Base-by-base conservation (phyloP, 1,284 basidiomycete genomes). In the Heliocybe sulcata region DNA sequence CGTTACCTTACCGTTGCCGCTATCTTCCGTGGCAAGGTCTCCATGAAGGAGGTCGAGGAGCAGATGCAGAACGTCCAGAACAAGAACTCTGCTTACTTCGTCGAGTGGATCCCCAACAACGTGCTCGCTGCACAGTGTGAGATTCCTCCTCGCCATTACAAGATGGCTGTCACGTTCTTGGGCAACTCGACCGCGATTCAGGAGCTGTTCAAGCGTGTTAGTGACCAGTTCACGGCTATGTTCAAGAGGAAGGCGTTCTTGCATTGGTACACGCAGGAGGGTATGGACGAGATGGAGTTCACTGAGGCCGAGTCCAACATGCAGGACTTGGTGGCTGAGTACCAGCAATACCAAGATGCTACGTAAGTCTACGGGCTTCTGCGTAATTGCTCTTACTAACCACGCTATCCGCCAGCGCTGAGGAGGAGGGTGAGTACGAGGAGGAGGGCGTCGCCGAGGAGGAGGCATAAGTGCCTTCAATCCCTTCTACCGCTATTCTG, bases 261-360 rank as follows among this genome's bases (percentile, higher is more conserved):
- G 82, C 94, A 98, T 75, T 98, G 94, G 92, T 96, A 97, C 77
- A 97, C 93, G 48, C 92, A 94, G 69, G 94, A 96, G 80, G 94
- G 95, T 73, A 97, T 97, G 95, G 94, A 97, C 74, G 95, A 98
- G 83, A 94, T 98, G 88, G 94, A 94, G 82, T 92, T 92, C 81
- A 94, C 93, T 60, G 94, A 97, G 74, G 93, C 93, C 56, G 93
- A 97, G 76, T 93, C 90, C 62, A 96, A 96, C 82, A 93, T 96
- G 90, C 91, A 94, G 71, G 92, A 94, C 77, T 77, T 95, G 56
- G 89, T 94, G 60, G 91, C 91, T 55, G 92, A 94, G 74, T 94
- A 96, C 77, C 91, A 94, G 73, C 94, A 97, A 76, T 97, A 97
- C 81, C 93, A 96, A 77, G 92, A 94, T 69, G 94, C 94, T 35